Conservation (phyloP, 2,329 filamentous ascomycete species). For the Fusarium miscanthi region DNA sequence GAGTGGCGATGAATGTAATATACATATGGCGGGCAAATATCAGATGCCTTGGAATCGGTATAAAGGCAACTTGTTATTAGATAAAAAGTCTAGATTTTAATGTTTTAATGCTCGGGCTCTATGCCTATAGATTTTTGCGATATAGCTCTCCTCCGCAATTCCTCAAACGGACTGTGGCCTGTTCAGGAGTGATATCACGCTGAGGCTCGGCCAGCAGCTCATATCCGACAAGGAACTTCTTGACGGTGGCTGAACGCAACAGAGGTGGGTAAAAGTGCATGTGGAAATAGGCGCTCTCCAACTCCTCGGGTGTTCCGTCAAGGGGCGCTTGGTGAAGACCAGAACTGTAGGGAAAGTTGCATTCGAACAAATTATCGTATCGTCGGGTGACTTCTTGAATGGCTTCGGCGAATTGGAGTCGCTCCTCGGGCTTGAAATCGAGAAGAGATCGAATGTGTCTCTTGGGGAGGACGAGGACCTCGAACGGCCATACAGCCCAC, state of each 20-base stretch:
- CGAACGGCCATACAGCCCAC: conserved; percentile 99
- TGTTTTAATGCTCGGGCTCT: background rate
- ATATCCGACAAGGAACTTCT: conserved; percentile 96
- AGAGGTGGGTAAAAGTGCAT: conserved; percentile 98
- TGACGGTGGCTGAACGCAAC: conserved; percentile 89
- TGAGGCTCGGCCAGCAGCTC: conserved; percentile 98
- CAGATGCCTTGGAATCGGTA: background rate
- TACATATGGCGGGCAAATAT: background rate
- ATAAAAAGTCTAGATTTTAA: conserved; percentile 20
- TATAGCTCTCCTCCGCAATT: conserved; percentile 86
- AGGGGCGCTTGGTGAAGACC: conserved; percentile 96
- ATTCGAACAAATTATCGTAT: conserved; percentile 98
- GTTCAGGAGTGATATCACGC: conserved; percentile 96
- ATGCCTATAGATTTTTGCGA: conserved; percentile 64
- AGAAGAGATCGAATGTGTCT: conserved; percentile 85
- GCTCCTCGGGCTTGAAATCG: conserved; percentile 80
- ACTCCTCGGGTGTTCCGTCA: conserved; percentile 81
- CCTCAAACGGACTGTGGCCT: conserved; percentile 83
- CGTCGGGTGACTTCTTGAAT: conserved; percentile 89
- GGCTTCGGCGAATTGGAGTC: conserved; percentile 79
- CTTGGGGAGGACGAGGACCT: conserved; percentile 89
- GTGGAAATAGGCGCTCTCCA: conserved; percentile 90
- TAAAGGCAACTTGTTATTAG: conserved; percentile 8
- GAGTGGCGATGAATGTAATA: background rate
- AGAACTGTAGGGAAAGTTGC: conserved; percentile 95